Evolutionary conservation across 2,329 filamentous ascomycete genomes (phyloP).

Genomic region (Blastomyces gilchristii): DNA sequence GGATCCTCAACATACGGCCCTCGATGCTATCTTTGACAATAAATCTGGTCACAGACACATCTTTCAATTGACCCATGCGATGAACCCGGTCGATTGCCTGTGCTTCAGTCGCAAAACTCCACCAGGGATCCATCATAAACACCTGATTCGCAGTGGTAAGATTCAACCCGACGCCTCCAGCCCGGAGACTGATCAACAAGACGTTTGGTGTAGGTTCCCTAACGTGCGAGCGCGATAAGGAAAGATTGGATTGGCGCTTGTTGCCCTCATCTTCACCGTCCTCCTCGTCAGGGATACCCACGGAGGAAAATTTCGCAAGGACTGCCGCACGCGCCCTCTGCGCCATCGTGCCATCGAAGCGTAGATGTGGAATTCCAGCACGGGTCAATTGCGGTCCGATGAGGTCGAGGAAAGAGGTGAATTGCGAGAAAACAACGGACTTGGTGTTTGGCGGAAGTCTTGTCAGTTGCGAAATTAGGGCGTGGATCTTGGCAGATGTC

Average conservation of each 20-base stretch:
- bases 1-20: constrained; percentile 84
- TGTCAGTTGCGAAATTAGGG: constrained; percentile 66
- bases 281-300: constrained; percentile 27
- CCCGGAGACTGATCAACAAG: constrained; percentile 71
- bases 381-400: constrained; percentile 70
- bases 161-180: constrained; percentile 89
- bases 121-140: constrained; percentile 99
- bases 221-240: constrained; percentile 15
- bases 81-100: constrained; percentile 97
- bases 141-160: constrained; percentile 80
- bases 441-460: constrained; percentile 62
- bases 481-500: constrained; percentile 73
- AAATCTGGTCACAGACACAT: constrained; percentile 79
- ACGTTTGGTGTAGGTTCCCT: constrained; percentile 37
- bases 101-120: constrained; percentile 92
- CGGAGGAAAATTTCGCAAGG: constrained; percentile 58
- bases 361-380: constrained; percentile 66
- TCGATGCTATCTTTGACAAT: constrained; percentile 87
- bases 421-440: constrained; percentile 91
- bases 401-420: constrained; percentile 88
- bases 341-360: constrained; percentile 81
- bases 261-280: constrained; percentile 30
- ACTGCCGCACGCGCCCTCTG: constrained; percentile 77
- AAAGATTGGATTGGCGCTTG: constrained; percentile 6
- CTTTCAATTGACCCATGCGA: constrained; percentile 82